Base-by-base conservation (phyloP, 2,329 filamentous ascomycete species). In the Pestalotiopsis sp. region DNA sequence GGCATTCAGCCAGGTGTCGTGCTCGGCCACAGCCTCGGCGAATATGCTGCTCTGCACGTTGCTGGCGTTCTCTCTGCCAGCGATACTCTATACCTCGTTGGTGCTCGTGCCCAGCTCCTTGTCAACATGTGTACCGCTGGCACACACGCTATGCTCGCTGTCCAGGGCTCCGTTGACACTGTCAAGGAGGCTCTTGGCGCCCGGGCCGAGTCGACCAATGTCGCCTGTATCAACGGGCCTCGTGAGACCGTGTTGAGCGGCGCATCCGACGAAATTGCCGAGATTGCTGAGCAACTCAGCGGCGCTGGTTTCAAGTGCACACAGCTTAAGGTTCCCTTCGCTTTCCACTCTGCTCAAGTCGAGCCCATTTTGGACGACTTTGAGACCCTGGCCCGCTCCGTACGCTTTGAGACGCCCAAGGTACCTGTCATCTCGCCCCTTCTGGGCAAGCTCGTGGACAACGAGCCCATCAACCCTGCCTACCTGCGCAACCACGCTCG, bases 201-300 rank as follows among this genome's bases (percentile, higher is more conserved):
- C n/a, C 75, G 74, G 49, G 75, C 76, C 1, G 67, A 72, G 73
- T 80, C 78, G 4, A 77, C 85, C 66, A 86, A 87, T 52, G 74
- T 88, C 39, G 91, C 93, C 17, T 96, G 93, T 81, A 87, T 94
- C 77, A 97, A 97, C 73, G 89, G 91, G 0, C 90, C 91, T 0
- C 84, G 88, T 64, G 92, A 94, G 76, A 94, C 90, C 11, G 93
- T 96, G 2, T 83, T 96, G n/a, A 88, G 88, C 70, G 86, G 85
- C 11, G 74, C 76, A 11, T 80, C 81, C 0, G 74, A 74, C 1
- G 78, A 84, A 66, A 80, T 88, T 52, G 74, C 79, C 3, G 77
- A 81, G 20, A 72, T 76, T 45, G 77, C 78, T 4, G 75, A 76
- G 60, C 75, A 82, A 38, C 82, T 92, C 3, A 77, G 82, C 14